Evolutionary conservation across 176 grass and related monocot species (phyloP), one percentile per base, ranked within the genome.

Genomic region (Phyllostachys edulis): DNA sequence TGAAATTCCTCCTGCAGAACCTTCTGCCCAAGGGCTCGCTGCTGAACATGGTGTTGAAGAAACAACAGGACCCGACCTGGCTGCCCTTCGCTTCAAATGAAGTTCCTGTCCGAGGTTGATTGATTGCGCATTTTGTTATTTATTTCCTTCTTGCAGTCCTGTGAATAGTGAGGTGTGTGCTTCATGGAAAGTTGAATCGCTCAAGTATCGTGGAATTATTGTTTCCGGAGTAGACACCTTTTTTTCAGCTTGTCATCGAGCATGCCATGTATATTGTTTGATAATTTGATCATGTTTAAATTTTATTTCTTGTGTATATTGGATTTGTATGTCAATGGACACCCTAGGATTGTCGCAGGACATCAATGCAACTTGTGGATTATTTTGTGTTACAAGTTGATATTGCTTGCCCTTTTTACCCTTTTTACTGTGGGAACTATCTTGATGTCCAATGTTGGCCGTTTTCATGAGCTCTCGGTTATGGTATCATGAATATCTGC

Each of bases 111-210:
- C 87, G 90, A 78, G 89, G 89, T 85, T 93, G 91, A 95, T 85
- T 27, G 23, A 61, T 76, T 68, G 85, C 26, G 5, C 80, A 82
- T 87, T 79, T 88, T 90, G 72, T 74, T 86, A 88, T 92, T 85
- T 73, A 76, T 87, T 85, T 69, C 80, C 49, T 85, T 68, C 70
- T 83, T 88, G 75, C 72, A 84, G 78, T 75, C 80, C 40, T 96
- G 91, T 93, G 94, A 91, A 93, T 93, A 94, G 89, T 82, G 74
- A 86, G 73, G 82, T 87, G 89, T 90, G 80, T 87, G 84, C 85
- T 90, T 94, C 69, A 76, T 88, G 83, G 87, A 86, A 91, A 81
- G 92, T 89, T 89, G 75, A 91, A 77, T 89, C 75, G 69, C 59
- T 73, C 63, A 82, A 79, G 24, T 85, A 76, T 67, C 17, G 56